A percentile compares a stretch with the other conserved stretches of the same genome.
Evolutionary conservation across 176 grass and related monocot species (phyloP).

Genomic region (Lolium perenne): DNA sequence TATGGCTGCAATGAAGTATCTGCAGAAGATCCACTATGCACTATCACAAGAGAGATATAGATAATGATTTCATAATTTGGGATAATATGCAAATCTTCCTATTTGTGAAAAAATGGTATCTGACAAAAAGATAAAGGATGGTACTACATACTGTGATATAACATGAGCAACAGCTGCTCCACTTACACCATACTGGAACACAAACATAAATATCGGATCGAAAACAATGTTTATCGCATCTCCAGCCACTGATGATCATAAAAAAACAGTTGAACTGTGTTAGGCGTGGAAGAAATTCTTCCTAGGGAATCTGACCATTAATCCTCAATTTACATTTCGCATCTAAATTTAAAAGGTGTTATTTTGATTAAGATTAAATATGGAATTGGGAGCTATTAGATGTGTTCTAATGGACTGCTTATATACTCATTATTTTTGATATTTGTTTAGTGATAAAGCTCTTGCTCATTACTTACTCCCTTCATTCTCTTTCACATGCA

Average conservation of each 20-base stretch:
- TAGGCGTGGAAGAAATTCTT: not conserved
- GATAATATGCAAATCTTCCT: constrained; percentile 6
- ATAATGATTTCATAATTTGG: constrained; percentile 38
- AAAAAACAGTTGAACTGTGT: constrained; percentile 23
- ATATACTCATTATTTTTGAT: not conserved
- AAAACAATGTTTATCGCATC: constrained; percentile 85
- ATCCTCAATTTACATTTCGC: not conserved
- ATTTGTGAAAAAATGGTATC: not conserved
- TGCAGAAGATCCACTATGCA: constrained; percentile 47
- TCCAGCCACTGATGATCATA: constrained; percentile 66
- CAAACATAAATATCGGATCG: constrained; percentile 95
- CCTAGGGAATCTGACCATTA: not conserved
- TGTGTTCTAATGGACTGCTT: not conserved
- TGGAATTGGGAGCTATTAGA: not conserved
- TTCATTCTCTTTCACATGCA: not conserved
- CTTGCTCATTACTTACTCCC: not conserved
- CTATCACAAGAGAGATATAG: constrained; percentile 44
- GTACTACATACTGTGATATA: constrained; percentile 87
- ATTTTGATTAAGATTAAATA: not conserved
- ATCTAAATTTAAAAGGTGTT: not conserved
- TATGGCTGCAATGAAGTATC: constrained; percentile 81
- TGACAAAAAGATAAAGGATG: constrained; percentile 2
- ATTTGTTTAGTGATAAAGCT: not conserved
- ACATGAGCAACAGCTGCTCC: constrained; percentile 98
- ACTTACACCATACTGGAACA: constrained; percentile 78